A percentile compares a stretch with the other conserved stretches of the same genome.
Conservation (phyloP, 768 basidiomycete genomes). For the Lactarius hengduanensis region DNA sequence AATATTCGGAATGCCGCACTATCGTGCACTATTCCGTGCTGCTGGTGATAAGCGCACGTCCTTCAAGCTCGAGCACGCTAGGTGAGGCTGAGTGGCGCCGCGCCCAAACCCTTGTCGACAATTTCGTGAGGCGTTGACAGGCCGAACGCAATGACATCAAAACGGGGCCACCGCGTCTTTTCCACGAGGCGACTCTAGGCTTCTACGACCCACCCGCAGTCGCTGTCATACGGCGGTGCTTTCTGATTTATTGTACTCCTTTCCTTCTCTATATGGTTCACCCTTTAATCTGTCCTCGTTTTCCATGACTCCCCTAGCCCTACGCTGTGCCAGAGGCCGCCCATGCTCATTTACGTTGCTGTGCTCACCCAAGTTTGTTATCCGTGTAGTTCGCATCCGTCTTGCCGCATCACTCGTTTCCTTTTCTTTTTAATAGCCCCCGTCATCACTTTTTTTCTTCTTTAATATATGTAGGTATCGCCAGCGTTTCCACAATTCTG, state of each 20-base stretch:
- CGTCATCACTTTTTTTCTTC: constrained; percentile 12
- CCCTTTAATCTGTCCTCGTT: constrained; percentile 21
- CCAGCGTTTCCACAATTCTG: constrained; percentile 14
- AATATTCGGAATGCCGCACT: constrained; percentile 72
- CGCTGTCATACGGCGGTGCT: constrained; percentile 16
- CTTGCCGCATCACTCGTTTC: constrained; percentile 24
- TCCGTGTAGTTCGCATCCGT: constrained; percentile 25
- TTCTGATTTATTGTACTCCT: constrained; percentile 16
- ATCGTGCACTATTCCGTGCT: constrained; percentile 67
- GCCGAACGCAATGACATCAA: constrained; percentile 29
- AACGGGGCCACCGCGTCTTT: constrained; percentile 30
- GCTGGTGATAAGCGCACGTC: constrained; percentile 68
- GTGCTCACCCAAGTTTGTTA: constrained; percentile 27
- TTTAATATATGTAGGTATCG: constrained; percentile 21
- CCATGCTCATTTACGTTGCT: constrained; percentile 24
- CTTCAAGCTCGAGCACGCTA: constrained; percentile 69
- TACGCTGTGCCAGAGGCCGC: constrained; percentile 15
- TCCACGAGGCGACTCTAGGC: constrained; percentile 27
- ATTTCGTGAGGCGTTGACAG: constrained; percentile 26
- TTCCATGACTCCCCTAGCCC: constrained; percentile 3
- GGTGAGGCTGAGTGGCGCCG: constrained; percentile 9
- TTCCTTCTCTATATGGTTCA: not conserved
- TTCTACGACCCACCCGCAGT: constrained; percentile 18
- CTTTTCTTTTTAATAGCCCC: constrained; percentile 19
- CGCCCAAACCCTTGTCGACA: constrained; percentile 28